Conservation (phyloP, 257 asterid genomes). For the Nicotiana knightiana region DNA sequence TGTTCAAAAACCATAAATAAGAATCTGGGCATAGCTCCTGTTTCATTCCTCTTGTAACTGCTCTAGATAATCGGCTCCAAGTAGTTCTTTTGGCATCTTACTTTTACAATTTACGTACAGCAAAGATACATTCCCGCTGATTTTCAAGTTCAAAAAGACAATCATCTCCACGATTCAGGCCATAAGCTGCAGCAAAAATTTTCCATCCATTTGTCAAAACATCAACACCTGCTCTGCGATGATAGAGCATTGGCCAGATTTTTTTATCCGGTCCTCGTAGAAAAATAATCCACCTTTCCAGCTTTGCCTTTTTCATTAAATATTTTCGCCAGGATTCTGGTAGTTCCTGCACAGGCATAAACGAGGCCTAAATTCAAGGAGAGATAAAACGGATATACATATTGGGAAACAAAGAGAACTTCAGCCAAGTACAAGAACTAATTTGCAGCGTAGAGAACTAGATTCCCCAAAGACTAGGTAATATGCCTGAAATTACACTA, state of each 20-base stretch:
- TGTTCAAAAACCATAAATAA: neutral
- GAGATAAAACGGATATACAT: neutral
- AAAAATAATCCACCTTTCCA: neutral
- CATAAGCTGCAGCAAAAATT: neutral
- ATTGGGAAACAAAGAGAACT: neutral
- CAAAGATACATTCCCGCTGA: neutral
- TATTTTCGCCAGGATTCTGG: neutral
- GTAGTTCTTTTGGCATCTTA: neutral
- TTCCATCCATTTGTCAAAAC: slow-evolving; percentile 15
- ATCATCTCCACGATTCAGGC: slow-evolving; percentile 8
- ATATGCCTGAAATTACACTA: neutral
- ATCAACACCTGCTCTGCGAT: neutral
- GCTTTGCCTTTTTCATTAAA: neutral
- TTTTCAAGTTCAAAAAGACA: slow-evolving; percentile 10
- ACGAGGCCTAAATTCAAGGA: neutral
- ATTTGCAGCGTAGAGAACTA: neutral
- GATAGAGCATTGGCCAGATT: slow-evolving; percentile 11
- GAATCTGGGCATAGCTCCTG: neutral
- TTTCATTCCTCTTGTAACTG: neutral
- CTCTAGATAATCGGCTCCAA: neutral
- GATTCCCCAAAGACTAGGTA: neutral
- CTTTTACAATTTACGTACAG: neutral
- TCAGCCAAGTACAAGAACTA: neutral
- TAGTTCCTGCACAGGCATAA: slow-evolving; percentile 16
- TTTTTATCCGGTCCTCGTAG: slow-evolving; percentile 11